A percentile compares a stretch with the other conserved stretches of the same genome.
These are phyloP conservation scores for Hymenoscyphus fraxineus DNA, from an alignment of 2,329 filamentous ascomycete genomes.

Conservation along the genomic window DNA sequence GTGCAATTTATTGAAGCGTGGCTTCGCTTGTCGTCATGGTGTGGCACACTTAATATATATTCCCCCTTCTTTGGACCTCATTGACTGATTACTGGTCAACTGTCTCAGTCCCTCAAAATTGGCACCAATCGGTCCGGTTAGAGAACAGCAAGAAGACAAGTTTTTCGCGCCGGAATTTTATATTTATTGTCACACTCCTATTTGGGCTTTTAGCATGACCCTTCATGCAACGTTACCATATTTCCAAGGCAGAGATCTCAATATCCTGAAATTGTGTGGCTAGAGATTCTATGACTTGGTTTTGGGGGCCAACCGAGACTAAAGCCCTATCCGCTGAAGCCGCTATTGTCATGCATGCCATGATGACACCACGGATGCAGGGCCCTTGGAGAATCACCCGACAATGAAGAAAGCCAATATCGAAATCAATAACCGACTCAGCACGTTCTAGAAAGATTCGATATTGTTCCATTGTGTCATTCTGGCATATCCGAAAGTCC, in stretches of 20 bases:
- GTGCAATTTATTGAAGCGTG: conserved; percentile 9
- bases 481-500: not conserved
- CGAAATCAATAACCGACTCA: not conserved
- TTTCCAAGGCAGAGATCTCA: conserved; percentile 2
- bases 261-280: not conserved
- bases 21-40: conserved; percentile 11
- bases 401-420: conserved; percentile 12
- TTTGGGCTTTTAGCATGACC: not conserved
- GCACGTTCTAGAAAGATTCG: conserved; percentile 12
- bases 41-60: conserved; percentile 14
- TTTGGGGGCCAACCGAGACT: conserved; percentile 11
- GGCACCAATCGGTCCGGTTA: conserved; percentile 12
- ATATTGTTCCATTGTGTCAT: conserved; percentile 1
- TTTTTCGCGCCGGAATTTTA: conserved; percentile 1
- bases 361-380: conserved; percentile 14
- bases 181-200: not conserved
- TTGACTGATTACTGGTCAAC: conserved; percentile 8
- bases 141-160: conserved; percentile 1
- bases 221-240: conserved; percentile 6
- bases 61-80: conserved; percentile 10
- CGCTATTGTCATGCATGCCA: conserved; percentile 15
- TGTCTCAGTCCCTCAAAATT: not conserved
- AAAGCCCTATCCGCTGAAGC: conserved; percentile 7
- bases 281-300: not conserved
- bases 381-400: conserved; percentile 9